phyloP scores from a whole-genome alignment of 371 early-diverging fungal genomes.

The Lichtheimia corymbifera region DNA sequence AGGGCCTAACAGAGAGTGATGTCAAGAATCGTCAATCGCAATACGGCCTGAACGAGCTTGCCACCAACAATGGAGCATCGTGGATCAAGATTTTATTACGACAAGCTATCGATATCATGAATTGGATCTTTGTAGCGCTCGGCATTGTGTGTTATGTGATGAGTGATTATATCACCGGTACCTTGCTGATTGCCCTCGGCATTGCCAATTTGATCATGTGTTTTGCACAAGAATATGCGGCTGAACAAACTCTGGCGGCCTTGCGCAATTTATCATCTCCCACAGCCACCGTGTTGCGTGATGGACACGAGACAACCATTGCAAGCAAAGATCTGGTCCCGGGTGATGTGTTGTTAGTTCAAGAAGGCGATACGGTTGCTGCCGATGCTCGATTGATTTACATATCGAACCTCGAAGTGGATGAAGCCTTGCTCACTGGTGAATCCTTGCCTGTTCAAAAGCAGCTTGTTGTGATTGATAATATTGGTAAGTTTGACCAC shows the following conservation, averaged over 20 bases:
- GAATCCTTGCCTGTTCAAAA: constrained; percentile 76
- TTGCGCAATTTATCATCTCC: constrained; percentile 79
- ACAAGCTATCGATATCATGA: constrained; percentile 83
- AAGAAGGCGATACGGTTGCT: constrained; percentile 86
- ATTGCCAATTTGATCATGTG: constrained; percentile 78
- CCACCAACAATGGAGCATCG: constrained; percentile 54
- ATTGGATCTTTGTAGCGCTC: constrained; percentile 74
- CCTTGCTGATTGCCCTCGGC: constrained; percentile 70
- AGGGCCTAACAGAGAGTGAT: constrained; percentile 17
- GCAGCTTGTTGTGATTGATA: constrained; percentile 21
- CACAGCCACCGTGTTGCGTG: constrained; percentile 74
- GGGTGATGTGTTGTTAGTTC: constrained; percentile 87
- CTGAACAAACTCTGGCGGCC: constrained; percentile 89
- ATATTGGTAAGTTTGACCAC: constrained; percentile 17
- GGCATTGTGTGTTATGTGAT: constrained; percentile 54
- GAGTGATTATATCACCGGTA: constrained; percentile 64
- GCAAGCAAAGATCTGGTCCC: constrained; percentile 75
- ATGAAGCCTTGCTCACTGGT: constrained; percentile 84
- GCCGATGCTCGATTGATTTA: constrained; percentile 85
- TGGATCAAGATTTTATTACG: constrained; percentile 71
- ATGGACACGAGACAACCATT: constrained; percentile 63
- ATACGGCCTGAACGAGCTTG: constrained; percentile 24
- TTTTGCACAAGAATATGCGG: constrained; percentile 85
- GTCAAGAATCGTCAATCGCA: constrained; percentile 12
- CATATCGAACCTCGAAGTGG: constrained; percentile 74